These are phyloP conservation scores for Rhodotorula sp. DNA, from an alignment of 1,284 basidiomycete genomes.

Conservation along the genomic window DNA sequence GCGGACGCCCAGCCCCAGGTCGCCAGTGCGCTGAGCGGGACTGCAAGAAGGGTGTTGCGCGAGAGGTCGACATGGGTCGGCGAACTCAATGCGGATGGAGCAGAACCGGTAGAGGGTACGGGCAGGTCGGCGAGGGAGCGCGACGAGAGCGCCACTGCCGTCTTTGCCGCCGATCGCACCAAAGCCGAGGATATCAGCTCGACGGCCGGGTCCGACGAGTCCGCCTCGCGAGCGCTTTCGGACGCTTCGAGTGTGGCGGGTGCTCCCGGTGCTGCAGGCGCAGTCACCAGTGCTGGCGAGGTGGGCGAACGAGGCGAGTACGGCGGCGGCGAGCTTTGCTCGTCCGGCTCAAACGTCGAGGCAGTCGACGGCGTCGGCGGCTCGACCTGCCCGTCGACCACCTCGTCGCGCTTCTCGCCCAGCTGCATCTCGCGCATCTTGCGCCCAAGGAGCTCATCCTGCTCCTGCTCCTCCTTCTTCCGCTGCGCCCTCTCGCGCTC, in stretches of 20 bases:
- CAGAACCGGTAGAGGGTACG: neutral
- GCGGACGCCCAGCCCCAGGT: conserved; percentile 18
- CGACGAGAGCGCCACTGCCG: conserved; percentile 11
- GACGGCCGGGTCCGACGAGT: conserved; percentile 16
- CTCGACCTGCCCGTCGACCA: neutral
- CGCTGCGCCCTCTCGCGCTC: neutral
- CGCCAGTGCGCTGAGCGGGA: conserved; percentile 10
- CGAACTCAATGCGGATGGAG: neutral
- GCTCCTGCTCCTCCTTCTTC: neutral
- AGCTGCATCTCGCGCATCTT: neutral
- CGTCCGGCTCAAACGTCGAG: neutral
- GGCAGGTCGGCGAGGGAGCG: conserved; percentile 24
- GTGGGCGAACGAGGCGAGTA: conserved; percentile 13
- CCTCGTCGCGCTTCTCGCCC: neutral
- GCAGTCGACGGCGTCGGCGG: neutral
- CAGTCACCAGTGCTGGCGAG: neutral
- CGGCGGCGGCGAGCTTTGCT: conserved; percentile 18
- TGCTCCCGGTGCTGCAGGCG: neutral
- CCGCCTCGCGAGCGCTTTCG: neutral
- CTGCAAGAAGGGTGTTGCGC: conserved; percentile 11
- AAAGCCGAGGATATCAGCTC: conserved; percentile 5
- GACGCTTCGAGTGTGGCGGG: neutral
- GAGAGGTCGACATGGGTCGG: conserved; percentile 19
- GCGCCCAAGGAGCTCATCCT: neutral
- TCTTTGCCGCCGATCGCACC: neutral